Evolutionary conservation across 768 basidiomycete genomes (phyloP).

Genomic region (Leucocoprinus sp.): DNA sequence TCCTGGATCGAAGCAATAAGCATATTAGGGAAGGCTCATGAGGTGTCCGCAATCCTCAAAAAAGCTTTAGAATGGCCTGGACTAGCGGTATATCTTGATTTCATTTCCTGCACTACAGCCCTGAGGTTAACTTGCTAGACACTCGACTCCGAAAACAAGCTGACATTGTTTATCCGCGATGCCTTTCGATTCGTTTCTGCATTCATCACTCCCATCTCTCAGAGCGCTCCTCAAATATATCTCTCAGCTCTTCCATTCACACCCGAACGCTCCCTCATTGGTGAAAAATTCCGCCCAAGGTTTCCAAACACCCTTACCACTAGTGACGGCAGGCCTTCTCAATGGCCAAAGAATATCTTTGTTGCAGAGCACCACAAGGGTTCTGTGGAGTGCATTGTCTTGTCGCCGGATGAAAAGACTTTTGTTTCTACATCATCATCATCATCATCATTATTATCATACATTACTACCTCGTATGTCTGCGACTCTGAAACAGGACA

Average conservation of each 20-base stretch:
- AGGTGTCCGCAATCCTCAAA: neutral
- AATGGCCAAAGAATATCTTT: constrained; percentile 16
- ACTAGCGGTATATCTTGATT: constrained; percentile 9
- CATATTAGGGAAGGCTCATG: constrained; percentile 15
- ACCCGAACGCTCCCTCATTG: constrained; percentile 14
- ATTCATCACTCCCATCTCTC: constrained; percentile 14
- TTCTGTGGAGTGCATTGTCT: constrained; percentile 14
- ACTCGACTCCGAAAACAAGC: neutral
- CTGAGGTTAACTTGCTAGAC: neutral
- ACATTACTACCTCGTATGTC: constrained; percentile 15
- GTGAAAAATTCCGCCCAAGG: constrained; percentile 11
- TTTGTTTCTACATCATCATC: constrained; percentile 20
- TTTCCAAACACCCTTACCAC: constrained; percentile 12
- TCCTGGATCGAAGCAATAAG: constrained; percentile 27
- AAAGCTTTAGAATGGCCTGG: constrained; percentile 9
- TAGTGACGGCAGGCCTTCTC: constrained; percentile 6
- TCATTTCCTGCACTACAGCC: neutral
- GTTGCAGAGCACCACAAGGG: constrained; percentile 11
- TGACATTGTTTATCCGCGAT: constrained; percentile 14
- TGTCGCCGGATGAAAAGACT: constrained; percentile 20
- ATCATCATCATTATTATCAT: too few species aligned
- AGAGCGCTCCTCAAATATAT: constrained; percentile 21
- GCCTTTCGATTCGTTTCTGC: constrained; percentile 15
- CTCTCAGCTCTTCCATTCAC: constrained; percentile 23
- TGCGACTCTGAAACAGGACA: constrained; percentile 14